Evolutionary conservation across 805 yeast genomes (phyloP), one percentile per base, ranked within the genome.

Genomic region (Tetrapisispora namnaoensis): DNA sequence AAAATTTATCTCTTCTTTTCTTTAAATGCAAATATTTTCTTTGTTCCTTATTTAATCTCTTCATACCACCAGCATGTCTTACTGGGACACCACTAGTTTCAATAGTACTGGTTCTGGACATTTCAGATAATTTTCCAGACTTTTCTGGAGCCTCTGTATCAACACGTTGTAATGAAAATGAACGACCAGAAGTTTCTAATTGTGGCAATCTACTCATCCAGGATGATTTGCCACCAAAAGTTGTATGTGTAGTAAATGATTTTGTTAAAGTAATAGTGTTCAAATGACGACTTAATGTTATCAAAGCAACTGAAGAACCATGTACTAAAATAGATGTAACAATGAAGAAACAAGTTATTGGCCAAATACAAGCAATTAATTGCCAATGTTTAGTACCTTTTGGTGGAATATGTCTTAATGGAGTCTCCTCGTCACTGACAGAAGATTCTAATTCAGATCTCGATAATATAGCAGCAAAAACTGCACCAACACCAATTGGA

Each of bases 401-500:
- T 11, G 59, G 60, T 0, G 88, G 84, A 7, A 79, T 53, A 2
- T 65, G 59, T 13, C 65, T 69, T 34, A 80, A 62, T 0, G 91
- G 91, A 0, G 85, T 79, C 37, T 76, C 77, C 27, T 75, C 77
- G 4, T 62, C 69, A 21, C 76, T 70, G 17, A 71, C 68, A 50
- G 68, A 70, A 8, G 67, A 70, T 60, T 86, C 95, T 47, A 85
- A 68, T 52, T 82, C 84, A 10, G 80, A 77, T 52, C 91, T 77
- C 0, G 95, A 87, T 53, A 88, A 70, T 45, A 89, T 81, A 6
- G 86, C 82, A 39, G 93, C 91, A 66, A 86, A 88, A 8, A 89
- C 73, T 1, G 95, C 95, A 50, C 96, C 96, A 21, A 89, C 96
- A 44, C 97, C 97, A 60, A 90, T 86, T 1, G 97, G 96, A 17